Conservation (phyloP, 2,329 filamentous ascomycete species). For the Neonectria neomacrospora region DNA sequence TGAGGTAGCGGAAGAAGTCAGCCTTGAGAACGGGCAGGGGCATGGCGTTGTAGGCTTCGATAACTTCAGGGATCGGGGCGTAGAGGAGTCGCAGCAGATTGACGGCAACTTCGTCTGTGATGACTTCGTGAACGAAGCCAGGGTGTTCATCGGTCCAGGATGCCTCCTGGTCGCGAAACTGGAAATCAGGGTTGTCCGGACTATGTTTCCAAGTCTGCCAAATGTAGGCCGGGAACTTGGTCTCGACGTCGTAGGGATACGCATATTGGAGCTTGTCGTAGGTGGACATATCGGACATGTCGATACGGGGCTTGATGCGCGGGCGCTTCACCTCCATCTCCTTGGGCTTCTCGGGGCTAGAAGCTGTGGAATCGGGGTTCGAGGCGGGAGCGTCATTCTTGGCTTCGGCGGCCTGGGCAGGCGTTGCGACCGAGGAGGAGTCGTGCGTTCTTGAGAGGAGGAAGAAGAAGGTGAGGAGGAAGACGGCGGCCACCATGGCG, state of each 20-base stretch:
- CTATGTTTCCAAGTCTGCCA: slow-evolving; percentile 99
- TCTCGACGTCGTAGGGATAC: slow-evolving; percentile 89
- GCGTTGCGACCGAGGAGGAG: slow-evolving; percentile 36
- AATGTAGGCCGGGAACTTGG: slow-evolving; percentile 95
- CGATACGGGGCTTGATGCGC: slow-evolving; percentile 62
- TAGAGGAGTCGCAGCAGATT: slow-evolving; percentile 89
- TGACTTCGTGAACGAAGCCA: slow-evolving; percentile 93
- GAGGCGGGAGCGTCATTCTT: slow-evolving; percentile 38
- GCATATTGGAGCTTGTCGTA: slow-evolving; percentile 89
- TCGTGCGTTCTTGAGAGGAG: slow-evolving; percentile 72
- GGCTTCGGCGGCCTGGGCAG: slow-evolving; percentile 27
- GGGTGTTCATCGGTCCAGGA: slow-evolving; percentile 91
- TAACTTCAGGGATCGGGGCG: slow-evolving; percentile 80
- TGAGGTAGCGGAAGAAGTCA: slow-evolving; percentile 82
- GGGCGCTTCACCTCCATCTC: slow-evolving; percentile 36
- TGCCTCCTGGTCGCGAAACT: slow-evolving; percentile 84
- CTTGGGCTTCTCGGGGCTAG: slow-evolving; percentile 31
- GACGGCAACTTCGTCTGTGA: slow-evolving; percentile 88
- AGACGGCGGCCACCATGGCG: slow-evolving; percentile 76
- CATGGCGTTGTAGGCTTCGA: slow-evolving; percentile 79
- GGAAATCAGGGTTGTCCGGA: slow-evolving; percentile 80
- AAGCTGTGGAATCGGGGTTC: slow-evolving; percentile 34
- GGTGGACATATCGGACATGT: slow-evolving; percentile 77
- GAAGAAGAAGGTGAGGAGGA: slow-evolving; percentile 76
- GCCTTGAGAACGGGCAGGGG: slow-evolving; percentile 81